Evolutionary conservation across 371 early-diverging fungal genomes (phyloP).

Genomic region (Mortierella sp.): DNA sequence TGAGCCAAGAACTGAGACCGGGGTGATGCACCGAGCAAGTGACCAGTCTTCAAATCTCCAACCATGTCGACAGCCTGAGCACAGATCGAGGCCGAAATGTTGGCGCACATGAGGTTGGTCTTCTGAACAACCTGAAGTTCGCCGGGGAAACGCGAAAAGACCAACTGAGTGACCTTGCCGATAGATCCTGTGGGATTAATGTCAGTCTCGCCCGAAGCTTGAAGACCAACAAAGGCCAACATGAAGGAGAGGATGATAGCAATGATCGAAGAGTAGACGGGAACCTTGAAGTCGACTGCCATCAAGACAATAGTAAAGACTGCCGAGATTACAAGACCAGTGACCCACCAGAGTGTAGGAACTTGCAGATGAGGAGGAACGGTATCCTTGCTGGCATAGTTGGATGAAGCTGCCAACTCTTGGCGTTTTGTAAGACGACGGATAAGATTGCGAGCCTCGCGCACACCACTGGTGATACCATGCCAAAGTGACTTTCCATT

Average conservation of each 20-base stretch:
- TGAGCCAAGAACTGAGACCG: conserved; percentile 78
- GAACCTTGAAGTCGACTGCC: conserved; percentile 70
- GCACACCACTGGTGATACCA: conserved; percentile 64
- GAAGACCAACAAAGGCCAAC: conserved; percentile 78
- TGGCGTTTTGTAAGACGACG: conserved; percentile 39
- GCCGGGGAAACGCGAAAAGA: conserved; percentile 71
- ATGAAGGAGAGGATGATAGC: conserved; percentile 76
- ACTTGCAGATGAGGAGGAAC: conserved; percentile 68
- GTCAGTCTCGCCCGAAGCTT: conserved; percentile 77
- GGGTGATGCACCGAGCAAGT: conserved; percentile 73
- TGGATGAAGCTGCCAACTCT: neutral
- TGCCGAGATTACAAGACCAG: conserved; percentile 67
- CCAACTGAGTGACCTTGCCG: conserved; percentile 74
- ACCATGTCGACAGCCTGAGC: conserved; percentile 78
- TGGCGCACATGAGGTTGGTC: conserved; percentile 75
- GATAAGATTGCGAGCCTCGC: conserved; percentile 38
- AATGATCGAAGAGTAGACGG: conserved; percentile 66
- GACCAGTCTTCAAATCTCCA: conserved; percentile 76
- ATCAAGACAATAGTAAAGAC: conserved; percentile 73
- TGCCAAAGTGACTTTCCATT: conserved; percentile 71
- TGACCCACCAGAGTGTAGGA: conserved; percentile 71
- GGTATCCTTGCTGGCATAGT: conserved; percentile 57
- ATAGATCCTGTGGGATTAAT: conserved; percentile 76
- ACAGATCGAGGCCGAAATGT: conserved; percentile 70
- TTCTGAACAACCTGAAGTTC: conserved; percentile 57